A percentile compares a stretch with the other conserved stretches of the same genome.
Evolutionary conservation across 1,284 basidiomycete genomes (phyloP).

Genomic region (Ganoderma resinaceum): DNA sequence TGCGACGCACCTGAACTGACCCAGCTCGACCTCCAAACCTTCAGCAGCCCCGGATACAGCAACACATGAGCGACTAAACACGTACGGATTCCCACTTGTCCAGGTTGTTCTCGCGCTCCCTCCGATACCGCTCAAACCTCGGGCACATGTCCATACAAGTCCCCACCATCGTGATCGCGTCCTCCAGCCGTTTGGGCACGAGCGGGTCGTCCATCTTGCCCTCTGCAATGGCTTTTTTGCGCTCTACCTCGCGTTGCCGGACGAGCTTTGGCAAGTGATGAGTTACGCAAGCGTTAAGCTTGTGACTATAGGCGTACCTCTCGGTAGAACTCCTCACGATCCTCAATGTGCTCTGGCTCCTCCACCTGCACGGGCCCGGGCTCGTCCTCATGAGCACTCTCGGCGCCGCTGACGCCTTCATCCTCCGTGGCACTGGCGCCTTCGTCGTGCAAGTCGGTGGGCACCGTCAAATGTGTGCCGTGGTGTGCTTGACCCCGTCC

Average conservation of each 20-base stretch:
- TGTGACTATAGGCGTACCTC: conserved; percentile 54
- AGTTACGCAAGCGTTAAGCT: neutral
- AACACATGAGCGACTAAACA: conserved; percentile 27
- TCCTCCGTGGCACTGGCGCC: conserved; percentile 36
- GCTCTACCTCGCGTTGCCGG: conserved; percentile 77
- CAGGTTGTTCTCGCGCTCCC: conserved; percentile 91
- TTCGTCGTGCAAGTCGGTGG: conserved; percentile 32
- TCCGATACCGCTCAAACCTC: conserved; percentile 89
- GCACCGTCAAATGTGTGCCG: conserved; percentile 28
- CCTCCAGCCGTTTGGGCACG: conserved; percentile 80
- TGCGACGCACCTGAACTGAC: conserved; percentile 24
- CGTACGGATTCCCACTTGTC: conserved; percentile 88
- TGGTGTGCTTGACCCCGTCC: conserved; percentile 37
- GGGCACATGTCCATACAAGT: conserved; percentile 96
- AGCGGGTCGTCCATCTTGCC: conserved; percentile 89
- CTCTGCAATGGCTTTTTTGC: conserved; percentile 79
- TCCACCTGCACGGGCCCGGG: conserved; percentile 34
- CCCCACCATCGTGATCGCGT: conserved; percentile 90
- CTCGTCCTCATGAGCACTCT: conserved; percentile 37
- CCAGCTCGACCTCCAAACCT: conserved; percentile 26
- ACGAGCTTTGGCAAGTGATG: conserved; percentile 54
- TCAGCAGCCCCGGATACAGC: conserved; percentile 26
- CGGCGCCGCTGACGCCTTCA: conserved; percentile 39
- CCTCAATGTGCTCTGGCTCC: conserved; percentile 61
- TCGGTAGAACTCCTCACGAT: conserved; percentile 69